Percentiles rank a stretch among this genome's conserved stretches.
Evolutionary conservation across 2,329 filamentous ascomycete genomes (phyloP).

Genomic region (Fusarium bulbicola): DNA sequence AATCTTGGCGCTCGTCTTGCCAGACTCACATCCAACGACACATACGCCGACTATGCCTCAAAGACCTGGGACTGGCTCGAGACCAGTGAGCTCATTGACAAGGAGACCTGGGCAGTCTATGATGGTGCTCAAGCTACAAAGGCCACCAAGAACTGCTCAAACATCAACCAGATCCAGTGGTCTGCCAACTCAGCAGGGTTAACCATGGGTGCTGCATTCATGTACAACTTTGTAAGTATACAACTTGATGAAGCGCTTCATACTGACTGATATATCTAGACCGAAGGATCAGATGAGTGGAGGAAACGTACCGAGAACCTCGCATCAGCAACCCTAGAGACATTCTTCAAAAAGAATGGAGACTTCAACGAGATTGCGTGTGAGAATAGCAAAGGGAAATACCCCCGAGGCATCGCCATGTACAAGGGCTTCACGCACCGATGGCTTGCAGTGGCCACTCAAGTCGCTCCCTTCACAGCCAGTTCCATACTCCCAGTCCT

Average conservation of each 20-base stretch:
- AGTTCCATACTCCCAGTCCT: conserved; percentile 67
- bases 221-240: conserved; percentile 69
- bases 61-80: conserved; percentile 70
- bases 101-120: conserved; percentile 68
- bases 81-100: conserved; percentile 64
- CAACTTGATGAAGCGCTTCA: not conserved
- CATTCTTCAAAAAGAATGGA: conserved; percentile 60
- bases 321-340: conserved; percentile 55
- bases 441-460: conserved; percentile 68
- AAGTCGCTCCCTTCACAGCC: conserved; percentile 68
- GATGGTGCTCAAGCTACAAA: conserved; percentile 67
- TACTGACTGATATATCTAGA: not conserved
- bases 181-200: conserved; percentile 71
- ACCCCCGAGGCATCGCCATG: conserved; percentile 74
- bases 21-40: conserved; percentile 71
- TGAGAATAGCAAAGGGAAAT: conserved; percentile 61
- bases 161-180: conserved; percentile 69
- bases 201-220: conserved; percentile 69
- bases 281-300: conserved; percentile 55
- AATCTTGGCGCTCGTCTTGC: conserved; percentile 74
- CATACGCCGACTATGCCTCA: conserved; percentile 70
- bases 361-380: conserved; percentile 74
- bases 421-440: conserved; percentile 76
- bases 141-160: conserved; percentile 65
- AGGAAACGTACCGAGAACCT: conserved; percentile 63